Evolutionary conservation across 2,329 filamentous ascomycete species (phyloP), one percentile per base, ranked within the genome.

Genomic region (Penicillium sp.): DNA sequence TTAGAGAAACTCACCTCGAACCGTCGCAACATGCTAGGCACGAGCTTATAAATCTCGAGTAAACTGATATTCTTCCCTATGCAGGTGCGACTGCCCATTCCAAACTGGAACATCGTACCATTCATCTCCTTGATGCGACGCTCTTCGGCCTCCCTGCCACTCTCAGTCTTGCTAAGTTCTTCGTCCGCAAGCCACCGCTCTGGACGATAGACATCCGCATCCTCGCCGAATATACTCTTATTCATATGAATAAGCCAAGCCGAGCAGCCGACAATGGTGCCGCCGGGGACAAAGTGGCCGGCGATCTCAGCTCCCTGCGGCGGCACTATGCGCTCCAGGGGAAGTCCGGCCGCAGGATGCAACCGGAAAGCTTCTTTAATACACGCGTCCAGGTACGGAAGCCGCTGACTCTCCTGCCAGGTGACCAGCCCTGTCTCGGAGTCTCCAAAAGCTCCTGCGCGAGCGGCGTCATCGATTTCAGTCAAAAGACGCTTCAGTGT

Each of bases 201-300:
- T 6, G 66, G 66, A 6, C 57, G 59, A 40, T 58, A 94, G 0
- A 70, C 74, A 39, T 92, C 86, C 0, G 85, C 85, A 62, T 92
- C 87, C 0, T 79, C 70, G 1, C 90, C 90, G 67, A 90, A 94
- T 39, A 92, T 79, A 51, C 88, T 85, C 6, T 82, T 79, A 1
- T 86, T 82, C 2, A 88, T 83, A 67, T 93, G 89, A 35, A 92
- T 79, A 18, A 92, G 85, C 89, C 89, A 93, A 0, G 89, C 85
- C 51, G 86, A 91, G 68, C 86, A 89, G 5, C 90, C 90, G 0
- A 95, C 89, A 55, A 91, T 88, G 0, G 65, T 67, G 3, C 66
- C 66, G 6, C 54, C 65, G 2, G 53, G 60, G 4, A 68, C 40
- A 10, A 54, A 60, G n/a, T 65, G 31, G 4, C 62, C 62, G 1